A percentile compares a stretch with the other conserved stretches of the same genome.
Evolutionary conservation across 2,329 filamentous ascomycete genomes (phyloP).

Genomic region (Diplodia scrobiculata): DNA sequence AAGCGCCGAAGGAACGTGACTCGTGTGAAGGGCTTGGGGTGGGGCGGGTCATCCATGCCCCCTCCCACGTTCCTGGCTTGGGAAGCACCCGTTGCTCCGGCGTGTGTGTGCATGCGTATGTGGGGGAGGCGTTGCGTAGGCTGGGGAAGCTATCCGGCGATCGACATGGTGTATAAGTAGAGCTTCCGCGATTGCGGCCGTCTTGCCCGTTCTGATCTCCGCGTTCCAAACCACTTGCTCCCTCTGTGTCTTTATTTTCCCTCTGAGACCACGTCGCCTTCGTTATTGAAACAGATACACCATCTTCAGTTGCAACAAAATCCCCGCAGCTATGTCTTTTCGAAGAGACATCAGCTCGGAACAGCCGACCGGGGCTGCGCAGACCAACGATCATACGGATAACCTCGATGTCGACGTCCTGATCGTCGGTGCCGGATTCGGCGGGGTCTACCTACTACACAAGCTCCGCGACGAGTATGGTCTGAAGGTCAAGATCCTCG

Average conservation of each 20-base stretch:
- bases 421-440: slow-evolving; percentile 48
- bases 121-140: background rate
- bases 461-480: slow-evolving; percentile 46
- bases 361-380: background rate
- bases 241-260: too few species aligned
- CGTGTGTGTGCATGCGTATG: background rate
- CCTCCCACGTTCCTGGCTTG: slow-evolving; percentile 5
- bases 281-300: background rate
- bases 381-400: background rate
- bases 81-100: slow-evolving; percentile 2
- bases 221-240: too few species aligned
- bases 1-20: slow-evolving; percentile 11
- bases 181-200: background rate
- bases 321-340: slow-evolving; percentile 3
- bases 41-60: background rate
- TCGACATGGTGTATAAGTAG: slow-evolving; percentile 14
- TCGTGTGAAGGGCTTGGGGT: background rate
- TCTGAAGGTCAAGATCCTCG: slow-evolving; percentile 46
- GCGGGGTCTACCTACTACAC: slow-evolving; percentile 48
- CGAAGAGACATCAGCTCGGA: slow-evolving; percentile 9
- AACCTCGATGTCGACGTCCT: slow-evolving; percentile 44
- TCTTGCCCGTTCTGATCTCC: background rate
- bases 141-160: background rate
- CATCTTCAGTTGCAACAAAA: background rate
- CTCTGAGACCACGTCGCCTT: too few species aligned